These are phyloP conservation scores for Datura wrightii DNA, from an alignment of 257 asterid genomes.

Conservation along the genomic window DNA sequence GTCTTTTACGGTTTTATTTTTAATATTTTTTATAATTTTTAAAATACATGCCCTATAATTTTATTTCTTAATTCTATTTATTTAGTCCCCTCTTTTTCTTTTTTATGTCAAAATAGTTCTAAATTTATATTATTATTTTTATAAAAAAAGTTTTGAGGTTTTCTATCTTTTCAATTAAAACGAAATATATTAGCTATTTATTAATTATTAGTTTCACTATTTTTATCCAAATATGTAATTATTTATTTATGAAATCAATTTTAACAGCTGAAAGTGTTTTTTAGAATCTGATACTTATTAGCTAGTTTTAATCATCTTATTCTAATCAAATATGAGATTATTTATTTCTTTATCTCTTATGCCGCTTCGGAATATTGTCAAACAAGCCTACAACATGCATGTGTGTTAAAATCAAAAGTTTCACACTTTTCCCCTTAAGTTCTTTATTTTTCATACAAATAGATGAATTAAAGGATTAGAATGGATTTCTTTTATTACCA, in stretches of 20 bases:
- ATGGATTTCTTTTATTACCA: not conserved
- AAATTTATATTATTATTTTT: too few species aligned
- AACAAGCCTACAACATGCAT: not conserved
- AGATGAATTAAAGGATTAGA: not conserved
- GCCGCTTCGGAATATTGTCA: too few species aligned
- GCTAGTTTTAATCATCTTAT: not conserved
- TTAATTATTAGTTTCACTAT: not conserved
- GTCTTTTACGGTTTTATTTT: too few species aligned
- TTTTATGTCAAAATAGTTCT: too few species aligned
- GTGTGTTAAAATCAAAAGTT: constrained; percentile 35
- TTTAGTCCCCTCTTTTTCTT: too few species aligned
- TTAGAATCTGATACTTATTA: not conserved
- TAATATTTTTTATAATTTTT: too few species aligned
- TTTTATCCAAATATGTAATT: not conserved
- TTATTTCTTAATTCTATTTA: too few species aligned
- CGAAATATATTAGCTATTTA: not conserved
- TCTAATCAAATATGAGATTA: too few species aligned
- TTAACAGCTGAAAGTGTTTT: not conserved
- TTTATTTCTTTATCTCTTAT: too few species aligned
- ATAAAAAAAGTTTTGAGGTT: too few species aligned
- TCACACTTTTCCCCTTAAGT: not conserved
- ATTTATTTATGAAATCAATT: not conserved
- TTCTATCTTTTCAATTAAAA: too few species aligned
- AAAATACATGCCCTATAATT: not conserved
- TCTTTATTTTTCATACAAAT: not conserved